phyloP scores from a whole-genome alignment of 768 basidiomycete species.

The Xerocomellus intermedius region DNA sequence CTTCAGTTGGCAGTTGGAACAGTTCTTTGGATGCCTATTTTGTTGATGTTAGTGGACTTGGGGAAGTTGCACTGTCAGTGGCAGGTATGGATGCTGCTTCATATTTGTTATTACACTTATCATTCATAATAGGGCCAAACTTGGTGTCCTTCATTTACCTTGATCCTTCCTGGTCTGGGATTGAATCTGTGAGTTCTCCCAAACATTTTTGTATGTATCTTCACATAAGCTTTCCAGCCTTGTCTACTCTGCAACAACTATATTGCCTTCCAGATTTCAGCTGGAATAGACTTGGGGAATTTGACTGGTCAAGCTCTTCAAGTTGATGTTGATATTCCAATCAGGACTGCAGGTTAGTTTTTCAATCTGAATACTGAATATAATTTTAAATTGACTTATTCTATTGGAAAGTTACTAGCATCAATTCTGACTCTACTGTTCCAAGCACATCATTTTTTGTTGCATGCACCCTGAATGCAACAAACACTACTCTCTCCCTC shows the following conservation, averaged over 20 bases:
- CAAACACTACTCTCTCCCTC: not conserved
- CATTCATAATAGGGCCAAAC: not conserved
- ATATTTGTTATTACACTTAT: not conserved
- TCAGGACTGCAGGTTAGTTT: not conserved
- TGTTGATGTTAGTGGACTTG: conserved; percentile 7
- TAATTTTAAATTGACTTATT: not conserved
- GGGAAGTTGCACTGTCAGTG: not conserved
- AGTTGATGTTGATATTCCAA: not conserved
- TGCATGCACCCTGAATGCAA: conserved; percentile 5
- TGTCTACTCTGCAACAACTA: not conserved
- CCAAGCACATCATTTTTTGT: not conserved
- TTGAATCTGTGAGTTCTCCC: not conserved
- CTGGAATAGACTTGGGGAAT: conserved; percentile 1
- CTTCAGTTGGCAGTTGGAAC: not conserved
- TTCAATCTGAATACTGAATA: not conserved
- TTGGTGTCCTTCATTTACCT: not conserved
- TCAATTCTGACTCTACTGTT: not conserved
- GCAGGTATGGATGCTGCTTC: not conserved
- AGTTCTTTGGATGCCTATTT: not conserved
- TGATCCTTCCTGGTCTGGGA: too few relatives aligned
- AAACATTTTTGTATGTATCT: not conserved
- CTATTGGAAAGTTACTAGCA: not conserved
- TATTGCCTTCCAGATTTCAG: not conserved
- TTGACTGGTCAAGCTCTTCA: not conserved
- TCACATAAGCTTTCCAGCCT: not conserved